Evolutionary conservation across 225 moss, liverwort and hornwort species (phyloP), one percentile per base, ranked within the genome.

Genomic region (Bryum argenteum): DNA sequence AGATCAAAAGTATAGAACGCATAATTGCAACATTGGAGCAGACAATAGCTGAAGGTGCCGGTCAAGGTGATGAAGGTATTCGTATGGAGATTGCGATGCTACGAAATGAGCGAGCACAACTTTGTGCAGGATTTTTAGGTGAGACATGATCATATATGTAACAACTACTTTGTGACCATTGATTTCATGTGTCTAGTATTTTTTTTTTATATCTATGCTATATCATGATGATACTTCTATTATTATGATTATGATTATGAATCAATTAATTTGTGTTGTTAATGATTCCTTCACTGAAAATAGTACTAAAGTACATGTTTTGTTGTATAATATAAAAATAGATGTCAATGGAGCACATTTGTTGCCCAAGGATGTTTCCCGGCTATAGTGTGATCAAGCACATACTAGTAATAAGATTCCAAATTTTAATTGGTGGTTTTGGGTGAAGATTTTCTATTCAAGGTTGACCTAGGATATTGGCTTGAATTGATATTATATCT

Each of bases 31-130:
- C 97, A 0, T 83, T 98, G 94, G 97, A 98, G 78, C 97, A 98
- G 44, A 98, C 97, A 10, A 98, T 98, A 65, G 94, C 97, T 6
- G 97, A 98, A 82, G 97, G 97, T 70, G 89, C 89, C 54, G 97
- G 97, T 54, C 97, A 98, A 84, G 97, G 97, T 69, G 97, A 98
- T 58, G 97, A 98, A 85, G 94, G 97, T 75, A 98, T 98, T 79
- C 89, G 92, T 55, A 92, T 98, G 97, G 97, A 98, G 85, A 98
- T 98, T 83, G 94, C 94, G 28, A 98, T 98, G 97, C 71, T 98
- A 10, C 89, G 92, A 61, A 98, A 91, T 21, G 97, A 98, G 80
- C 88, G 97, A 63, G 92, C 97, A 67, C 97, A 98, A 5, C 92
- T 98, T 67, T 98, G 97, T 91, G 97, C 97, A 63, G 97, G 97